phyloP scores from a whole-genome alignment of 805 yeast species.

The Barnettozyma sp. region DNA sequence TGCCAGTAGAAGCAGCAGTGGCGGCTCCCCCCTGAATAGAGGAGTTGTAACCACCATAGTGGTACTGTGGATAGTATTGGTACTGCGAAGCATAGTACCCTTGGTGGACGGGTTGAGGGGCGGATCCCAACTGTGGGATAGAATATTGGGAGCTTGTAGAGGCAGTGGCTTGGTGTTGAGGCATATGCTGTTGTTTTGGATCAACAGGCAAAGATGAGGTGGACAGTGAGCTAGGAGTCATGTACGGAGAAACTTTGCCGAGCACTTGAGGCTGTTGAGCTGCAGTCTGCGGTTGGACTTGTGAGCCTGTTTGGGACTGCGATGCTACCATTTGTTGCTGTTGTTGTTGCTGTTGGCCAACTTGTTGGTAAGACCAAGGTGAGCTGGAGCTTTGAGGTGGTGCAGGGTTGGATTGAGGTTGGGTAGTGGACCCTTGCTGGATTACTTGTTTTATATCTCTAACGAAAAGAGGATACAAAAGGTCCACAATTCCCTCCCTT shows the following conservation, averaged over 20 bases:
- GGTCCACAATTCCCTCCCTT: constrained; percentile 64
- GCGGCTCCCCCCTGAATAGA: constrained; percentile 3
- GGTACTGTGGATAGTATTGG: constrained; percentile 13
- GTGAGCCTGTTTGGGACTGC: constrained; percentile 7
- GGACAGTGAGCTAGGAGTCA: constrained; percentile 21
- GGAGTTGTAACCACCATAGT: constrained; percentile 6
- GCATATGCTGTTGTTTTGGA: constrained; percentile 11
- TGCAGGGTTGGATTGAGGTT: constrained; percentile 21
- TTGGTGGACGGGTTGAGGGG: constrained; percentile 7
- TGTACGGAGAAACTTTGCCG: constrained; percentile 18
- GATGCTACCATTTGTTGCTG: too few relatives aligned
- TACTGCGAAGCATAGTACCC: constrained; percentile 9
- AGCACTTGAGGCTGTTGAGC: constrained; percentile 11
- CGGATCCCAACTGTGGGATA: constrained; percentile 4
- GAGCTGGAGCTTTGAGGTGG: constrained; percentile 5
- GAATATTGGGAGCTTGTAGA: constrained; percentile 5
- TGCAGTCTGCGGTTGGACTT: constrained; percentile 9
- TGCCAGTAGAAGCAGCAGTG: constrained; percentile 9
- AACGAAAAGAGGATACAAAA: constrained; percentile 62
- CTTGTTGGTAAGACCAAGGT: constrained; percentile 7
- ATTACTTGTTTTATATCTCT: constrained; percentile 55
- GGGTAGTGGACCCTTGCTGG: constrained; percentile 30
- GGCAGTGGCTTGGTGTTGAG: constrained; percentile 3
- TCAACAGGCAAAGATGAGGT: constrained; percentile 13
- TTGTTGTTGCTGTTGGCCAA: too few relatives aligned